Percentiles rank a stretch among this genome's conserved stretches.
Evolutionary conservation across 106 monocot species (phyloP).

Genomic region (Narthecium ossifragum): DNA sequence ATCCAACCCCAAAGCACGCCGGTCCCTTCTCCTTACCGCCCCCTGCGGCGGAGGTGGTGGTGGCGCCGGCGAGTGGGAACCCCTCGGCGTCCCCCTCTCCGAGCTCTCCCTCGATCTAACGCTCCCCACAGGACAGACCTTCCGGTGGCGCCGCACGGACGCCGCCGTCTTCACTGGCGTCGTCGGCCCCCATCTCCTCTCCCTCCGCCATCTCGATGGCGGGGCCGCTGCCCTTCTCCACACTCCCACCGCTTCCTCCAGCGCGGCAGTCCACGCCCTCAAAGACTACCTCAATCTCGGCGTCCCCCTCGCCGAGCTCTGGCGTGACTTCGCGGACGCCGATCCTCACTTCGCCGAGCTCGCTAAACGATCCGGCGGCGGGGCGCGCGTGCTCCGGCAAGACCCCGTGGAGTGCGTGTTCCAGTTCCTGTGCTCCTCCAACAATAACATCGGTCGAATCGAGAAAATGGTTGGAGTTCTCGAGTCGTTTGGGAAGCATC

Average conservation of each 20-base stretch:
- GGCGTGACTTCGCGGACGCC: slow-evolving; percentile 47
- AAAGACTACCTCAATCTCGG: slow-evolving; percentile 71
- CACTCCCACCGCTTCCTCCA: slow-evolving; percentile 1
- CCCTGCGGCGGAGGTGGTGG: no score
- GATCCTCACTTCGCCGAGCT: slow-evolving; percentile 72
- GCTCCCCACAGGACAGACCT: slow-evolving; percentile 89
- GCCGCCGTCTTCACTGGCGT: slow-evolving; percentile 65
- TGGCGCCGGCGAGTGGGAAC: slow-evolving; percentile 30
- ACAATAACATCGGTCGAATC: slow-evolving; percentile 87
- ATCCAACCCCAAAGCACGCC: slow-evolving; percentile 14
- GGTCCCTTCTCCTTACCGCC: slow-evolving; percentile 31
- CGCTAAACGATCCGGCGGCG: slow-evolving; percentile 44
- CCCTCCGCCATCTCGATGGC: slow-evolving; percentile 44
- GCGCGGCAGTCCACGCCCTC: slow-evolving; percentile 29
- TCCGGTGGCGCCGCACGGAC: slow-evolving; percentile 77
- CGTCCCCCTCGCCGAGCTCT: slow-evolving; percentile 54
- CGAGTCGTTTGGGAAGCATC: slow-evolving; percentile 46
- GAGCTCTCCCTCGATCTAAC: slow-evolving; percentile 85
- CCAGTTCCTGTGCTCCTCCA: slow-evolving; percentile 95
- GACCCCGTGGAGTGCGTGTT: slow-evolving; percentile 93
- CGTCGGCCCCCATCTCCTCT: slow-evolving; percentile 67
- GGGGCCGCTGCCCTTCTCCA: slow-evolving; percentile 49
- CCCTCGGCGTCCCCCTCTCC: slow-evolving; percentile 39
- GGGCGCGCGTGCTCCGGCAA: slow-evolving; percentile 87
- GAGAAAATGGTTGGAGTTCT: slow-evolving; percentile 86